These are phyloP conservation scores for Kwoniella sp. DNA, from an alignment of 768 basidiomycete species.

Conservation along the genomic window DNA sequence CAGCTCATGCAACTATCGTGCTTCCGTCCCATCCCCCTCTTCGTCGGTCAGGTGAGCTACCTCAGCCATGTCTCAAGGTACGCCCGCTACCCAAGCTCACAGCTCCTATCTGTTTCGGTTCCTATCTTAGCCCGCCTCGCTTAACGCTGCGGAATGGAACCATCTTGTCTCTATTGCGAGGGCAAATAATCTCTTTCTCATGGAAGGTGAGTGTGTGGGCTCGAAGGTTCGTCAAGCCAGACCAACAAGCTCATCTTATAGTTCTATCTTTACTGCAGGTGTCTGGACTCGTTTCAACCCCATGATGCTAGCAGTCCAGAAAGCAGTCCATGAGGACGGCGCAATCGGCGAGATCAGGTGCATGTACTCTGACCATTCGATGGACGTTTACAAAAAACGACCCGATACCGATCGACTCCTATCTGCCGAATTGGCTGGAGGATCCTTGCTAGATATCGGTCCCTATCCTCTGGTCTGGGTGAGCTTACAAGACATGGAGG, in stretches of 20 bases:
- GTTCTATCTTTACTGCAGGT: slow-evolving; percentile 19
- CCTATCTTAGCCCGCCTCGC: slow-evolving; percentile 37
- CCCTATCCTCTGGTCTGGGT: slow-evolving; percentile 41
- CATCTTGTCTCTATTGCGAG: slow-evolving; percentile 49
- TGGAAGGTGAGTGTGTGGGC: slow-evolving; percentile 49
- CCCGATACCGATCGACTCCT: slow-evolving; percentile 45
- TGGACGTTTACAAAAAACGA: slow-evolving; percentile 39
- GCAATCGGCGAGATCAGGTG: slow-evolving; percentile 49
- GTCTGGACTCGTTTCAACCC: slow-evolving; percentile 57
- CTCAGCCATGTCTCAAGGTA: background rate
- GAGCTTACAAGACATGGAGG: background rate
- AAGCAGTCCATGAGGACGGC: slow-evolving; percentile 41
- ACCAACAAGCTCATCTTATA: too few species aligned
- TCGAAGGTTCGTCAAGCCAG: too few species aligned
- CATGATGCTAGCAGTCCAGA: slow-evolving; percentile 44
- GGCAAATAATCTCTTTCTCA: slow-evolving; percentile 52
- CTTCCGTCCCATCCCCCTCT: background rate
- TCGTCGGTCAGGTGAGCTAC: background rate
- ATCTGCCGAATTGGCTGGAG: slow-evolving; percentile 52
- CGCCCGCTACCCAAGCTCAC: background rate
- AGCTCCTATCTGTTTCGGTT: background rate
- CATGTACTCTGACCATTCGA: slow-evolving; percentile 48
- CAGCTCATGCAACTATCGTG: too few species aligned
- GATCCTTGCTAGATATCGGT: slow-evolving; percentile 55
- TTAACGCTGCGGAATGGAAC: slow-evolving; percentile 51